Evolutionary conservation across 257 asterid genomes (phyloP).

Genomic region (Solanum corneliomulleri): DNA sequence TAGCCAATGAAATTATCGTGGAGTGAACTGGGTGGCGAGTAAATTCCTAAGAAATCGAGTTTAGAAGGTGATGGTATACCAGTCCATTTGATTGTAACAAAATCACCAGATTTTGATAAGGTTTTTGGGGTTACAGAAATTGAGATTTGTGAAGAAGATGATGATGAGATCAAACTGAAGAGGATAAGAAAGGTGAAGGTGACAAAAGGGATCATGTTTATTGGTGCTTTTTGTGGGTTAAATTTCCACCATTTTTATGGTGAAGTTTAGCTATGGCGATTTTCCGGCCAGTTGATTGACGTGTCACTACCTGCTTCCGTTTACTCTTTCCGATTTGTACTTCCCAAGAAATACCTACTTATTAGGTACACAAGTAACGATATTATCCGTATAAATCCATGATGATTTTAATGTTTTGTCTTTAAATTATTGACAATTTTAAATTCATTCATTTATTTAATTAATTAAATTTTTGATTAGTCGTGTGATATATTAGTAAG

Average conservation of each 20-base stretch:
- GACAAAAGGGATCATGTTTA: neutral
- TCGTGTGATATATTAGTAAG: no score
- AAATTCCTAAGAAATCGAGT: slow-evolving; percentile 91
- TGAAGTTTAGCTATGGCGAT: neutral
- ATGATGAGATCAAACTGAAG: slow-evolving; percentile 4
- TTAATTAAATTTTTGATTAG: accelerated
- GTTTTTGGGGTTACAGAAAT: slow-evolving; percentile 35
- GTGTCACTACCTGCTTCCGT: neutral
- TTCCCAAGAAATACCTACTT: neutral
- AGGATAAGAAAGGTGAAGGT: slow-evolving; percentile 3
- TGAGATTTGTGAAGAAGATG: slow-evolving; percentile 26
- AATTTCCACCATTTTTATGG: neutral
- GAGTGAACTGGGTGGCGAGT: slow-evolving; percentile 58
- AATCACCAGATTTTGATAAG: slow-evolving; percentile 55
- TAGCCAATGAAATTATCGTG: slow-evolving; percentile 63
- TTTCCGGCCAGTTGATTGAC: neutral
- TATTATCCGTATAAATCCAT: neutral
- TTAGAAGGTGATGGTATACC: slow-evolving; percentile 51
- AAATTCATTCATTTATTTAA: accelerated
- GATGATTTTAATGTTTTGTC: no score
- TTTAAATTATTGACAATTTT: no score
- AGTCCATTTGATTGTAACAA: slow-evolving; percentile 54
- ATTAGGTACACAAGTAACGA: neutral
- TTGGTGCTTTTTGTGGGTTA: slow-evolving; percentile 28
- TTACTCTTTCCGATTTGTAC: neutral